Base-by-base conservation (phyloP, 2,329 filamentous ascomycete genomes). In the Purpureocillium takamizusanense region DNA sequence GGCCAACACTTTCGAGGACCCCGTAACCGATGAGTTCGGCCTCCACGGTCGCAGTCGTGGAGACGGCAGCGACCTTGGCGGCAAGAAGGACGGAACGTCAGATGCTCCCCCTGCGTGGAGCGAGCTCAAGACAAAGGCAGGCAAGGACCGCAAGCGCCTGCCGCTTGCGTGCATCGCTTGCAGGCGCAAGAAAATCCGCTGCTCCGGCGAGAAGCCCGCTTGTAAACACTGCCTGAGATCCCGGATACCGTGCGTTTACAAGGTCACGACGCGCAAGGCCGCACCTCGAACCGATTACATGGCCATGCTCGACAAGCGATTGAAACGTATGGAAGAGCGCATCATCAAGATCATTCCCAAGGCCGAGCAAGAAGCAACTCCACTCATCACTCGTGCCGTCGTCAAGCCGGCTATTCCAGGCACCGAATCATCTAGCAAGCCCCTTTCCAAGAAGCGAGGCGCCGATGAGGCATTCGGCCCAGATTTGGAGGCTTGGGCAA, bases 321-420 rank as follows among this genome's bases (percentile, higher is more conserved):
- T 97, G 48, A 95, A 94, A 67, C 75, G 90, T 41, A 97, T 97
- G 92, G 92, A 98, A 61, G 90, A 97, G 53, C 82, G 90, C 40
- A 92, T 97, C 45, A 94, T 97, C 64, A 95, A 95, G 59, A 83
- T 90, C 42, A 83, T 97, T 21, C 90, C 92, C 0, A 94, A 90
- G 55, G 76, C 86, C 31, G 88, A 94, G 46, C 74, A 86, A 45
- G 80, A 83, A 31, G 68, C 77, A 18, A 57, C 82, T 42, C 67
- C 74, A 8, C 69, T 73, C 7, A 81, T 94, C 29, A 82, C 82
- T 5, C 74, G 92, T 41, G 89, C 89, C 10, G 74, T 86, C 7
- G 86, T 97, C 27, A 94, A 90, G 54, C 90, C 90, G 12, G 74
- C 83, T 12, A 69, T 81, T 62, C 63, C 82, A 53, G 55, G 80